Base-by-base conservation (phyloP, 768 basidiomycete species). In the Suillus americanus region DNA sequence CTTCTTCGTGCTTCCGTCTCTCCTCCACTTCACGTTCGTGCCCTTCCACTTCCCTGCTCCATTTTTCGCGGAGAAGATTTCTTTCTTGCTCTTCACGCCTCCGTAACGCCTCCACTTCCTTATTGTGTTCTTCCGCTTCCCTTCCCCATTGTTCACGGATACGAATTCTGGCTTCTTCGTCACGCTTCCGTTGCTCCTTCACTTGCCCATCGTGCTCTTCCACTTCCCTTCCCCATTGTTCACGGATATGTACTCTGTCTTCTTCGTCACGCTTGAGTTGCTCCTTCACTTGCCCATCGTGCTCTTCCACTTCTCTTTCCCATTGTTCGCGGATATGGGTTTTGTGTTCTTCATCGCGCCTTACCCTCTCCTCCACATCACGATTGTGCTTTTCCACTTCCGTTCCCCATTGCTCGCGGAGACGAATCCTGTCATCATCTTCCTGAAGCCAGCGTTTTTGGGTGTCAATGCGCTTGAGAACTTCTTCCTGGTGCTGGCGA, bases 391-490 rank as follows among this genome's bases (percentile, higher is more conserved):
- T 6, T 23, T 56, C 54, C 0, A 14, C 35, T 37, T 56, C 55
- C 12, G 23, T 14, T 23, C 14, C 23, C 55, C 55, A 56, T 18
- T 55, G 50, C 18, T 56, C 33, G n/a, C 50, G 61, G 12, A 37
- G 18, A 30, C 9, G 33, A 37, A 37, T 12, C 38, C 61, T 33
- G 8, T 30, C 28, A 61, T 61, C 12, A 67, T 70, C 66, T 35
- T 75, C 74, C 63, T 53, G 60, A 1, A 35, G 65, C 74, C 73
- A 74, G n/a, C 33, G 67, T 3, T 59, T 65, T 64, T 66, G 56
- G 7, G 62, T 45, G 9, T 48, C 28, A 38, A 68, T 59, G 40
- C 67, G 67, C 13, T 69, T 20, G 1, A 38, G 61, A 8, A 55
- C 62, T 20, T 63, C 61, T 46, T 51, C 64, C 40, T 75, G 62